Evolutionary conservation across 129 eudicot genomes (phyloP).

Genomic region (Gnaphalium uliginosum): DNA sequence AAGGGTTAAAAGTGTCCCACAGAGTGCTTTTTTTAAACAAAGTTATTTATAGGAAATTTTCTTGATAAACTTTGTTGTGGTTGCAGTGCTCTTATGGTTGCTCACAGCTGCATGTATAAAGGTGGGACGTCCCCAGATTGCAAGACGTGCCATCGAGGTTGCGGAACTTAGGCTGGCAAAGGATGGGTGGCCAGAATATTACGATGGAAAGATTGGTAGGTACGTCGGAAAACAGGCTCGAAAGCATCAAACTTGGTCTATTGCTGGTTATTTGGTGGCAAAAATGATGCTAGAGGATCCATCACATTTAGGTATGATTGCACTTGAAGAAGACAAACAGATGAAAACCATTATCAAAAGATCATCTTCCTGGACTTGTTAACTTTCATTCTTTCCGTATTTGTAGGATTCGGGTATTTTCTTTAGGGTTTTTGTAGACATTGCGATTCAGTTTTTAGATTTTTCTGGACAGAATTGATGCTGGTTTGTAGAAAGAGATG

Average conservation of each 20-base stretch:
- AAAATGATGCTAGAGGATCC: slow-evolving; percentile 95
- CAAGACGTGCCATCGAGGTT: slow-evolving; percentile 81
- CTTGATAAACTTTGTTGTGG: slow-evolving; percentile 17
- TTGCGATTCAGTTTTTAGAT: not conserved
- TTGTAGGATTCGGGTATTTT: slow-evolving; percentile 12
- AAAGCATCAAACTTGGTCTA: slow-evolving; percentile 79
- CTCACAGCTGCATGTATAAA: slow-evolving; percentile 92
- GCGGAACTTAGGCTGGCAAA: slow-evolving; percentile 68
- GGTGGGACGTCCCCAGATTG: slow-evolving; percentile 89
- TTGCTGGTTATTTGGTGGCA: slow-evolving; percentile 91
- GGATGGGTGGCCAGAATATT: slow-evolving; percentile 95
- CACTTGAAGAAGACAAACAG: slow-evolving; percentile 89
- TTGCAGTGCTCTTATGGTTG: slow-evolving; percentile 83
- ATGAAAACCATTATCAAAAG: slow-evolving; percentile 65
- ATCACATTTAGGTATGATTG: slow-evolving; percentile 85
- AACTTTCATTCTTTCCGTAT: slow-evolving; percentile 1
- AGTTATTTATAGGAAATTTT: not conserved
- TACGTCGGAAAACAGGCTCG: slow-evolving; percentile 89
- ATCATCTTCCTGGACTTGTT: slow-evolving; percentile 70
- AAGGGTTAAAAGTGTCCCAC: too few species aligned
- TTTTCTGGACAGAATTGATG: slow-evolving; percentile 13
- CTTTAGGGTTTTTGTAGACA: slow-evolving; percentile 15
- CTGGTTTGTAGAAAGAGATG: slow-evolving; percentile 35
- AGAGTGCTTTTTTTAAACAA: too few species aligned
- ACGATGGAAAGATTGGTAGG: slow-evolving; percentile 80